These are phyloP conservation scores for Tephrocybe sp. DNA, from an alignment of 768 basidiomycete species.

Conservation along the genomic window DNA sequence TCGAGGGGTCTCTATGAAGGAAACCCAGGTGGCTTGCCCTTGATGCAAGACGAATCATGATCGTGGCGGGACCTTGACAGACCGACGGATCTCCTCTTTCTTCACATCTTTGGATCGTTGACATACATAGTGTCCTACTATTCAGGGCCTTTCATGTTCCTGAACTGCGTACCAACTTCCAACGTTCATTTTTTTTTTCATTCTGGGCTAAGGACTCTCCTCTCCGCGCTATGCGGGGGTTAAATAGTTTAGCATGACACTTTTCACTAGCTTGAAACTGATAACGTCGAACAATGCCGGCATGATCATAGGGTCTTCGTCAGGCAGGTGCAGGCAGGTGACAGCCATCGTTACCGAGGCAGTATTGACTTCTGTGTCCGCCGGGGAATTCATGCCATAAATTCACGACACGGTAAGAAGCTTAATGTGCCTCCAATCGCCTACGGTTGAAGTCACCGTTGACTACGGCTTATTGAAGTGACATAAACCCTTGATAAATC, in stretches of 20 bases:
- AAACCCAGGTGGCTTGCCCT: constrained; percentile 1
- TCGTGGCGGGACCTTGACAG: not conserved
- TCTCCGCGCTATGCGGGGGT: not conserved
- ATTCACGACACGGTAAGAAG: constrained; percentile 1
- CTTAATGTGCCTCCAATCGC: constrained; percentile 3
- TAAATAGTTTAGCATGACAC: constrained; percentile 9
- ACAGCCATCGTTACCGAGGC: constrained; percentile 10
- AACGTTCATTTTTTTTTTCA: too few relatives aligned
- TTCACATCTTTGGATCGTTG: not conserved
- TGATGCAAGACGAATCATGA: too few relatives aligned
- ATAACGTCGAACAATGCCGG: constrained; percentile 10
- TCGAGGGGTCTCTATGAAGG: not conserved
- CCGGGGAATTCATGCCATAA: constrained; percentile 7
- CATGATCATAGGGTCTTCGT: constrained; percentile 2
- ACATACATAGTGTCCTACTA: not conserved
- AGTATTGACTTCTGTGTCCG: constrained; percentile 4
- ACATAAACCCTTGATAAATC: not conserved
- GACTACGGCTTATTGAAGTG: not conserved
- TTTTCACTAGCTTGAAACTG: constrained; percentile 6
- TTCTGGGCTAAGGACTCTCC: not conserved
- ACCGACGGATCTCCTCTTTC: not conserved
- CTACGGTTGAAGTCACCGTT: constrained; percentile 1
- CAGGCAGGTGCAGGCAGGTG: constrained; percentile 3
- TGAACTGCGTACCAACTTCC: not conserved
- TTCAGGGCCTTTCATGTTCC: not conserved